phyloP scores from a whole-genome alignment of 176 grass and related monocot genomes.

The Pontederia crassipes region DNA sequence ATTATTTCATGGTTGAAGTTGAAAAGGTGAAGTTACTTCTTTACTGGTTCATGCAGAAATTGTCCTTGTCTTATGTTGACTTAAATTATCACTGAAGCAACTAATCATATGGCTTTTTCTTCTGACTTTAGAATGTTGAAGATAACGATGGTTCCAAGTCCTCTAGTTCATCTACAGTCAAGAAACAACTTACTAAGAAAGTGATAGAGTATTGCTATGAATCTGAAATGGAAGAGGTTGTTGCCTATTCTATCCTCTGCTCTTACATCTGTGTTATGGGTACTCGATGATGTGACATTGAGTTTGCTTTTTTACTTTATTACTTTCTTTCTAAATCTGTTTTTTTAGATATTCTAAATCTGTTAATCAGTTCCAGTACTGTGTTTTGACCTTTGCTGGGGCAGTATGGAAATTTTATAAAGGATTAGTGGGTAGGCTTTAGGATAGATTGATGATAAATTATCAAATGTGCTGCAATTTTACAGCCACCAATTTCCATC shows the following conservation, averaged over 20 bases:
- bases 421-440: too few species aligned
- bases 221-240: conserved; percentile 94
- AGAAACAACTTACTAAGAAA: conserved; percentile 83
- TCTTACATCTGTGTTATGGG: conserved; percentile 1
- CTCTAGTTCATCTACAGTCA: conserved; percentile 49
- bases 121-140: conserved; percentile 43
- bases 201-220: conserved; percentile 98
- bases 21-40: conserved; percentile 52
- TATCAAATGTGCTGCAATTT: too few species aligned
- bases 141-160: conserved; percentile 61
- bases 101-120: background rate
- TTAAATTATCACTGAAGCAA: background rate
- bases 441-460: too few species aligned
- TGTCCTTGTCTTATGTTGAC: background rate
- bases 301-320: too few species aligned
- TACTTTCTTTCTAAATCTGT: too few species aligned
- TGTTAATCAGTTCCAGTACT: too few species aligned
- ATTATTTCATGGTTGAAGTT: conserved; percentile 99
- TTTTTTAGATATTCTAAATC: too few species aligned
- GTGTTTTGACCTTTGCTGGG: too few species aligned
- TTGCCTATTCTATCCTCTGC: conserved; percentile 21
- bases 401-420: too few species aligned
- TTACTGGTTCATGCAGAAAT: background rate
- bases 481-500: too few species aligned
- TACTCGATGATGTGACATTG: too few species aligned